A percentile compares a stretch with the other conserved stretches of the same genome.
phyloP scores from a whole-genome alignment of 2,329 filamentous ascomycete species.

The Tolypocladium sp. region DNA sequence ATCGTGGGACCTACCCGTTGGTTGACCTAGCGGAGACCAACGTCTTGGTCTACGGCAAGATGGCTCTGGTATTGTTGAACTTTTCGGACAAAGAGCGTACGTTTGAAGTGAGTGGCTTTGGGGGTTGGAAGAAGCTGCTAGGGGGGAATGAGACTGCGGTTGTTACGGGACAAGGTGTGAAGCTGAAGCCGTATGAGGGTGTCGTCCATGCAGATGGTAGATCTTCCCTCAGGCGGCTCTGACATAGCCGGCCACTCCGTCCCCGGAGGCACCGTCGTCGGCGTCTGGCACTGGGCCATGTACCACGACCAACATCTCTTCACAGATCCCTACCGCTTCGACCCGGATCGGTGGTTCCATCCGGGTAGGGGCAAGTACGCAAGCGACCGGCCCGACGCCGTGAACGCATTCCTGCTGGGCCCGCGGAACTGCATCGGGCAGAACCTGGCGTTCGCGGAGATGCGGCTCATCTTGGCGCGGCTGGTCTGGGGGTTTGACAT shows the following conservation, averaged over 20 bases:
- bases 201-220: background rate
- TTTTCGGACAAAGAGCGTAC: background rate
- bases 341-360: conserved; percentile 26
- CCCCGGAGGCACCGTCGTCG: conserved; percentile 23
- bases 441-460: conserved; percentile 20
- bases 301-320: conserved; percentile 23
- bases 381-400: conserved; percentile 11
- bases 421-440: conserved; percentile 21
- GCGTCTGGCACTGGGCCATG: conserved; percentile 22
- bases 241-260: conserved; percentile 19
- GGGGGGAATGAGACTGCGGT: background rate
- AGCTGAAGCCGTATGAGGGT: background rate
- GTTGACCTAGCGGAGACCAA: no score
- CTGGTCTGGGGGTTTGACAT: conserved; percentile 18
- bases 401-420: conserved; percentile 20
- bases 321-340: conserved; percentile 19
- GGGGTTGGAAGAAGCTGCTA: background rate
- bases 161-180: background rate
- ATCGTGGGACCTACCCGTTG: no score
- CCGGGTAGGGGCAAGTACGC: conserved; percentile 9
- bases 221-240: conserved; percentile 14
- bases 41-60: no score
- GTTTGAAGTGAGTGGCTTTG: background rate
- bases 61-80: conserved; percentile 12
- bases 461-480: conserved; percentile 16